phyloP scores from a whole-genome alignment of 176 grass and related monocot species.

The Melocanna baccifera region DNA sequence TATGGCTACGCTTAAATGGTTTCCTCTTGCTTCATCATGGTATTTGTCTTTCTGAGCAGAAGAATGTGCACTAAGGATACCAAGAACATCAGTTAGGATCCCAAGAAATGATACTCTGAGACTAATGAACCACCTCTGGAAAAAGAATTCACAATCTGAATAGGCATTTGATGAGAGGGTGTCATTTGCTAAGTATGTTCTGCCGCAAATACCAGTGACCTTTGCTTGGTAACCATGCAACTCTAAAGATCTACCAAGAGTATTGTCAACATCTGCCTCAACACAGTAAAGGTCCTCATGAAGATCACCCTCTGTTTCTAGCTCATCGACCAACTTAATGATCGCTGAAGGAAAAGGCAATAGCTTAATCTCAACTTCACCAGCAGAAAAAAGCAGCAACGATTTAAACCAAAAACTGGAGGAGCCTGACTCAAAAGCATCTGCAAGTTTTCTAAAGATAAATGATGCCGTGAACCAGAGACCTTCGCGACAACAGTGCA shows the following conservation, averaged over 20 bases:
- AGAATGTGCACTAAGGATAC: conserved; percentile 43
- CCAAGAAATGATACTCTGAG: conserved; percentile 70
- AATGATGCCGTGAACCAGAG: conserved; percentile 81
- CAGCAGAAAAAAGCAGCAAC: conserved; percentile 56
- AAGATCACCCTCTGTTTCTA: conserved; percentile 52
- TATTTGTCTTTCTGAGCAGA: neutral
- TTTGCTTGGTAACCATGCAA: conserved; percentile 52
- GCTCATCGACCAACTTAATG: conserved; percentile 52
- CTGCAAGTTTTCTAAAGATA: conserved; percentile 76
- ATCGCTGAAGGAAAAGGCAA: conserved; percentile 67
- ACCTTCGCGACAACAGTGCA: conserved; percentile 67
- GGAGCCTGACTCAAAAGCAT: conserved; percentile 40
- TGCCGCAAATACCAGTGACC: conserved; percentile 47
- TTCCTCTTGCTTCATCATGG: conserved; percentile 22
- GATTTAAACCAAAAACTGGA: conserved; percentile 79
- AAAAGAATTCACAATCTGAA: conserved; percentile 44
- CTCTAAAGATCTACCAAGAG: conserved; percentile 22
- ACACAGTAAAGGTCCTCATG: conserved; percentile 35
- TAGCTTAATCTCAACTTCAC: conserved; percentile 83
- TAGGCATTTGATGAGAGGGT: conserved; percentile 36
- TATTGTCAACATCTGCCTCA: conserved; percentile 38
- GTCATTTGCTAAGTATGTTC: conserved; percentile 55
- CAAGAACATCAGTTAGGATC: conserved; percentile 50
- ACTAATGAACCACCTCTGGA: conserved; percentile 90
- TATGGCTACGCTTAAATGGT: conserved; percentile 15